Evolutionary conservation across 2,329 filamentous ascomycete species (phyloP).

Genomic region (Pseudocercospora vitis): DNA sequence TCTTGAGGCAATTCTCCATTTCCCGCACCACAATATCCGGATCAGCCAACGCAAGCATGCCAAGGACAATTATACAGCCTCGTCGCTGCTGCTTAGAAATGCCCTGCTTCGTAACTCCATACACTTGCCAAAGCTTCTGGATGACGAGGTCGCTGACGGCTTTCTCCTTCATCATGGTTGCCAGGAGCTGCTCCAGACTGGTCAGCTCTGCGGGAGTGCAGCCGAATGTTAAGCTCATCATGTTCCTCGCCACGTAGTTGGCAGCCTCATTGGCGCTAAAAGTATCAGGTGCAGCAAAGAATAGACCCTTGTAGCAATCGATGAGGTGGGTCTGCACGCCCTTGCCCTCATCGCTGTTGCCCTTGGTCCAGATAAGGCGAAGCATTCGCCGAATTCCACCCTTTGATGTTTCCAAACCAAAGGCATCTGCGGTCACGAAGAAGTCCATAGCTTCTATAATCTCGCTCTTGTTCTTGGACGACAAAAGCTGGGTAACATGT

Average conservation of each 20-base stretch:
- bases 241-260: constrained; percentile 94
- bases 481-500: constrained; percentile 80
- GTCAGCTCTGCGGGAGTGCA: constrained; percentile 93
- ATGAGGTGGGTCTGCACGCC: constrained; percentile 95
- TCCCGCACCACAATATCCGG: constrained; percentile 92
- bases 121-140: constrained; percentile 94
- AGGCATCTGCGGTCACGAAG: constrained; percentile 91
- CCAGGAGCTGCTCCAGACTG: constrained; percentile 88
- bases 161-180: constrained; percentile 95
- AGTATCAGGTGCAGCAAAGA: constrained; percentile 89
- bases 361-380: constrained; percentile 97
- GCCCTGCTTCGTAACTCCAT: constrained; percentile 88
- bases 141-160: constrained; percentile 83
- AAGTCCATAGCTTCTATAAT: constrained; percentile 99
- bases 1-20: constrained; percentile 89
- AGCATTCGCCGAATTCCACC: constrained; percentile 93
- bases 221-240: constrained; percentile 97
- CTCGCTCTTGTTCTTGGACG: constrained; percentile 96
- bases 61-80: constrained; percentile 91
- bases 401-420: constrained; percentile 92
- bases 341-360: constrained; percentile 98
- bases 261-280: constrained; percentile 88
- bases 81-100: constrained; percentile 89
- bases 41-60: constrained; percentile 91
- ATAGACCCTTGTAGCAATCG: constrained; percentile 92